phyloP scores from a whole-genome alignment of 345 rosid genomes.

The Citrus sp. region DNA sequence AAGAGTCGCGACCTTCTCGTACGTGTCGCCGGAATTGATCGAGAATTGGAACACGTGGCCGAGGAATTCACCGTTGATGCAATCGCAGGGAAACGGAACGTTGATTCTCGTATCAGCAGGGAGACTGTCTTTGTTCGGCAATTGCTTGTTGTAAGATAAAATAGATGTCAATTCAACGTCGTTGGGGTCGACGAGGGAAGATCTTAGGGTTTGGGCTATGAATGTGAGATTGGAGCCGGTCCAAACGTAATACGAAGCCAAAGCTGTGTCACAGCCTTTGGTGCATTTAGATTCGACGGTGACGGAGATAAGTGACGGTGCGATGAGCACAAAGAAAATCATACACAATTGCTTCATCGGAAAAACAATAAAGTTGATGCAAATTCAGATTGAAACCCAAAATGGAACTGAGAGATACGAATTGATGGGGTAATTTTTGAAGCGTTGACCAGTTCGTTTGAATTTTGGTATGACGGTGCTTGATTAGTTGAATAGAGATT shows the following conservation, averaged over 20 bases:
- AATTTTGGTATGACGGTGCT: background rate
- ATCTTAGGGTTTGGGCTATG: slow-evolving; percentile 37
- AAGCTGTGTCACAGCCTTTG: slow-evolving; percentile 39
- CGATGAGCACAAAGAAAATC: background rate
- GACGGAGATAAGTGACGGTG: slow-evolving; percentile 15
- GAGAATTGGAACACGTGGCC: slow-evolving; percentile 47
- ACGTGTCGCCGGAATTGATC: slow-evolving; percentile 28
- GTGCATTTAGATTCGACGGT: slow-evolving; percentile 44
- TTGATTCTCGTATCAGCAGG: slow-evolving; percentile 25
- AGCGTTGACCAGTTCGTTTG: slow-evolving; percentile 15
- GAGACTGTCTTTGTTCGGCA: slow-evolving; percentile 42
- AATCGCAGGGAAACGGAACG: slow-evolving; percentile 71
- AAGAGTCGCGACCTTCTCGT: slow-evolving; percentile 14
- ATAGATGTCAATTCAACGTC: slow-evolving; percentile 8
- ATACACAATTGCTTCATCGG: slow-evolving; percentile 19
- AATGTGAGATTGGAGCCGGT: slow-evolving; percentile 30
- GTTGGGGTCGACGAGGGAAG: background rate
- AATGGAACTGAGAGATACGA: background rate
- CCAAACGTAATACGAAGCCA: slow-evolving; percentile 68
- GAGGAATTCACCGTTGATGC: slow-evolving; percentile 43
- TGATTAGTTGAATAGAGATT: background rate
- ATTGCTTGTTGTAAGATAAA: slow-evolving; percentile 31
- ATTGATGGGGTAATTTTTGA: background rate
- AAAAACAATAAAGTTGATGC: background rate
- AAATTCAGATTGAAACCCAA: background rate